phyloP scores from a whole-genome alignment of 148 eudicot genomes.

The Polygonum maritimum region DNA sequence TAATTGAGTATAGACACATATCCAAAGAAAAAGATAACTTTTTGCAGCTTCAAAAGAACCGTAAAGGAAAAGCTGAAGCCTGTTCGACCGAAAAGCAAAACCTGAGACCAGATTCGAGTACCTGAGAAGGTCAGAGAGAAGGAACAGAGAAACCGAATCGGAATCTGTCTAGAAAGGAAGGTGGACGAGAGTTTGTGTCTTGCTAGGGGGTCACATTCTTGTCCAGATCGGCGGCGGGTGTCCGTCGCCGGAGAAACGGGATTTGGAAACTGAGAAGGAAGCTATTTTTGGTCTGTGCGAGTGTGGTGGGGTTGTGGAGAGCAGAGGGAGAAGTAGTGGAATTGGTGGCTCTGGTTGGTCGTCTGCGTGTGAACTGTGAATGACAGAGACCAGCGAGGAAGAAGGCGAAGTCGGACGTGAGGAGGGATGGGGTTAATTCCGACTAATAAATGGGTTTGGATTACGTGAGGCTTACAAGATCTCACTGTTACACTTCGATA shows the following conservation, averaged over 20 bases:
- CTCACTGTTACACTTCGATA: background rate
- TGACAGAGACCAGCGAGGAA: background rate
- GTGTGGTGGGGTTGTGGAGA: background rate
- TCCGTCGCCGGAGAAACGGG: background rate
- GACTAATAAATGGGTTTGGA: background rate
- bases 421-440: background rate
- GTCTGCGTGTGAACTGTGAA: background rate
- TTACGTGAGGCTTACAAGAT: conserved; percentile 2
- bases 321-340: no score
- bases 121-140: background rate
- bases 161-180: background rate
- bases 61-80: background rate
- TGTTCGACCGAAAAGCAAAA: background rate
- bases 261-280: background rate
- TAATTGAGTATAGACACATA: background rate
- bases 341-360: background rate
- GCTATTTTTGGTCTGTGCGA: background rate
- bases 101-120: background rate
- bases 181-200: background rate
- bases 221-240: background rate
- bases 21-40: no score
- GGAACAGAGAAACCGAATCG: background rate
- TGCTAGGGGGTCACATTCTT: background rate
- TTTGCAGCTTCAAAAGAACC: background rate
- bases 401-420: conserved; percentile 5